Base-by-base conservation (phyloP, 192 early-diverging fungal genomes). In the Coemansia umbellata region DNA sequence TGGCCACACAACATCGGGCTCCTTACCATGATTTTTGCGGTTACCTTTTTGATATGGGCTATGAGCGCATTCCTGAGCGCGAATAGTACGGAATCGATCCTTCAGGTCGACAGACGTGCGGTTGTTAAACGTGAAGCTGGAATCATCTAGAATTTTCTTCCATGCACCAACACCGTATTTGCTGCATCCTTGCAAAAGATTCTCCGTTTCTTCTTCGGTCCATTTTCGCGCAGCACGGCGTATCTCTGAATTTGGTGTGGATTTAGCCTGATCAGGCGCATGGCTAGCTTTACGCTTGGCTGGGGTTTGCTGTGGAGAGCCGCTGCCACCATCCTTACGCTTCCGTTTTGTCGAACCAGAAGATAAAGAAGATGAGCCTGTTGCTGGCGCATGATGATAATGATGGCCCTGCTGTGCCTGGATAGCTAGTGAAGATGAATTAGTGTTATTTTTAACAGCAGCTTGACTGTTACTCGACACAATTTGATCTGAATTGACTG, bases 1-100 rank as follows among this genome's bases (percentile, higher is more conserved):
- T 1, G 74, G 74, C 74, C 74, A 76, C 26, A 76, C 74, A 1
- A 76, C 74, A n/a, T 76, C 74, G 18, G 74, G 74, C 58, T 56
- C 67, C 39, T 70, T 69, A 43, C 49, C 52, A 39, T 31, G 37
- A 49, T 40, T 42, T 22, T 68, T 68, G 50, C 55, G 35, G 44
- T 33, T 31, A 30, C 15, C 47, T 31, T 71, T 63, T 5, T 52
- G 30, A 27, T 53, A 39, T 18, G 63, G 69, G 40, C 55, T 66
- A 28, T 76, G 74, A 0, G 74, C 74, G 21, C 69, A 78, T 45
- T 78, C 74, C 28, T 78, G 67, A 0, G 74, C 68, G 31, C 69
- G 64, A 49, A 78, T 78, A 5, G 74, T 78, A 31, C 74, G 49
- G 60, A 78, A 78, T 3, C 74, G 62, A 35, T 78, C 74, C 40